These are phyloP conservation scores for Exophiala lecanii-corni DNA, from an alignment of 2,329 filamentous ascomycete species.

Conservation along the genomic window DNA sequence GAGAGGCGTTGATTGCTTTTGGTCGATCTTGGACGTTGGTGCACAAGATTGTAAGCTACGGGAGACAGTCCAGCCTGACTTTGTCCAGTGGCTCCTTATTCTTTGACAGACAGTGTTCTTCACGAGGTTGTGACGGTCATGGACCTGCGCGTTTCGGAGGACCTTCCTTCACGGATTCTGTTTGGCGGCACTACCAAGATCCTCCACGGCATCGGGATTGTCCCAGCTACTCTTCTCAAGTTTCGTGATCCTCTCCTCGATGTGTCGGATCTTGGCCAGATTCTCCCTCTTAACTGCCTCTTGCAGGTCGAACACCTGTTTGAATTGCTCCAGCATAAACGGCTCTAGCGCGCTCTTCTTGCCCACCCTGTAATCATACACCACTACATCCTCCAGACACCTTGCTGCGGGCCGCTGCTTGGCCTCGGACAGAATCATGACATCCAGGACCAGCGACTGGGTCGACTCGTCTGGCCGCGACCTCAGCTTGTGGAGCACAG, in stretches of 20 bases:
- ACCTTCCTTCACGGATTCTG: neutral
- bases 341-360: slow-evolving; percentile 54
- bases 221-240: slow-evolving; percentile 75
- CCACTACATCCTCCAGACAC: slow-evolving; percentile 70
- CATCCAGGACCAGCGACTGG: slow-evolving; percentile 56
- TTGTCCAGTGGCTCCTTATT: too few species aligned
- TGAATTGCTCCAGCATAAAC: slow-evolving; percentile 60
- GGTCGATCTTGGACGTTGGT: too few species aligned
- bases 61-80: too few species aligned
- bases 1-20: too few species aligned
- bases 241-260: slow-evolving; percentile 54
- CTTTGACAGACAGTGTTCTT: too few species aligned
- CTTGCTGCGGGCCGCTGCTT: slow-evolving; percentile 69
- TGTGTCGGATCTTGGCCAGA: slow-evolving; percentile 48
- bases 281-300: slow-evolving; percentile 54
- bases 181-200: slow-evolving; percentile 48
- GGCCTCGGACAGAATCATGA: slow-evolving; percentile 67
- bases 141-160: too few species aligned
- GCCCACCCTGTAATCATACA: slow-evolving; percentile 66
- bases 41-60: too few species aligned
- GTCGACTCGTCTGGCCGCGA: slow-evolving; percentile 45
- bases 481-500: slow-evolving; percentile 74
- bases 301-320: slow-evolving; percentile 57
- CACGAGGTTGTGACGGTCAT: too few species aligned
- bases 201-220: slow-evolving; percentile 64